Conservation (phyloP, 73 alveolate species). For the Stentor roeselii region DNA sequence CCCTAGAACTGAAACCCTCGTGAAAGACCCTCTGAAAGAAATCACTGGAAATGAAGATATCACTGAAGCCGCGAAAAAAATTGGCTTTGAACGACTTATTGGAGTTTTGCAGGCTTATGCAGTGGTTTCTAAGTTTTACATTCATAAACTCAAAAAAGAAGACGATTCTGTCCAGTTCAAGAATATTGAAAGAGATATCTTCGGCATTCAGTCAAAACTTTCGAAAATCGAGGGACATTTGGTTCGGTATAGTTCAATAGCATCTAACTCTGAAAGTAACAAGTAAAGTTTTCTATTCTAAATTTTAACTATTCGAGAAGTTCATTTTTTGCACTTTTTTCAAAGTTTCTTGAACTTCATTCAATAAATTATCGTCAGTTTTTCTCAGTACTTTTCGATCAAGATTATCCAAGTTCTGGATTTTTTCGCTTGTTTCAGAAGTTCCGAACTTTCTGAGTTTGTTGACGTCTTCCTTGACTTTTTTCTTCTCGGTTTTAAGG, state of each 20-base stretch:
- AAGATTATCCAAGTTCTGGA: too few relatives aligned
- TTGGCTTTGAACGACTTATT: not conserved
- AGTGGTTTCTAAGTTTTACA: not conserved
- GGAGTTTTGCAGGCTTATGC: slow-evolving; percentile 24
- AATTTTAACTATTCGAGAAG: not conserved
- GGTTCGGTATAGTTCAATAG: not conserved
- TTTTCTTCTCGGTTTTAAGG: not conserved
- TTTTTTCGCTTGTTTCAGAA: not conserved
- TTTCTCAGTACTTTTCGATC: too few relatives aligned
- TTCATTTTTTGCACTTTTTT: not conserved
- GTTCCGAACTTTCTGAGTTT: not conserved
- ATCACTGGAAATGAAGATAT: slow-evolving; percentile 17
- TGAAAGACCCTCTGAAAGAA: not conserved
- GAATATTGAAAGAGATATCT: not conserved
- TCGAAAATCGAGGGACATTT: not conserved
- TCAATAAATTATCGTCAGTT: not conserved
- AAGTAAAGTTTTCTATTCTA: not conserved
- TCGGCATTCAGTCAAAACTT: not conserved
- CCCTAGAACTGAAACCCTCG: not conserved
- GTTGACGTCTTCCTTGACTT: not conserved
- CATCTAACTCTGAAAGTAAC: not conserved
- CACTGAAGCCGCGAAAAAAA: not conserved
- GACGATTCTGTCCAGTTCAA: not conserved
- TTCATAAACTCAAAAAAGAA: not conserved
- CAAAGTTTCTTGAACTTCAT: not conserved